A percentile compares a stretch with the other conserved stretches of the same genome.
These are phyloP conservation scores for Fraxinus paxiana DNA, from an alignment of 305 asterid genomes.

Conservation along the genomic window DNA sequence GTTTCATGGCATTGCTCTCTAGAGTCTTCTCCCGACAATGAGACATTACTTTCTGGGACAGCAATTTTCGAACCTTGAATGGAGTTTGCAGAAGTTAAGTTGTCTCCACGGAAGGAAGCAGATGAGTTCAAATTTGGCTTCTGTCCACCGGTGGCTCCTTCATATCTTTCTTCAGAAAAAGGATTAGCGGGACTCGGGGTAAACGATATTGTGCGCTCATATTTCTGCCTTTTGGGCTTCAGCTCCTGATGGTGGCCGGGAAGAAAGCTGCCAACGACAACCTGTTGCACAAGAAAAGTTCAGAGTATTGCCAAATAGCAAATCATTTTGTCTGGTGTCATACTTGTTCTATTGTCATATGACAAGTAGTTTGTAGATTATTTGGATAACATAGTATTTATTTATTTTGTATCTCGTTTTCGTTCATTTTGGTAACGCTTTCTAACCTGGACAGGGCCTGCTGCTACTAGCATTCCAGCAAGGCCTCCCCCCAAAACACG, in stretches of 20 bases:
- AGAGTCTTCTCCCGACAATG: conserved; percentile 46
- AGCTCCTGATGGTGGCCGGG: conserved; percentile 54
- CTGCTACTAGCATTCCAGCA: conserved; percentile 88
- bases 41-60: conserved; percentile 35
- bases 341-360: conserved; percentile 10
- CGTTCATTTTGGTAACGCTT: not conserved
- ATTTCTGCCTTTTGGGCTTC: conserved; percentile 57
- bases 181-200: conserved; percentile 44
- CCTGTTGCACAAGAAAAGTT: conserved; percentile 42
- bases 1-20: conserved; percentile 50
- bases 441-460: conserved; percentile 86
- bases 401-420: not conserved
- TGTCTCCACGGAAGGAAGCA: conserved; percentile 49
- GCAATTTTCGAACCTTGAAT: conserved; percentile 40
- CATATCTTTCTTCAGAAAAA: conserved; percentile 39
- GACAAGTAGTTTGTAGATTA: not conserved
- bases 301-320: conserved; percentile 3
- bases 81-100: conserved; percentile 40
- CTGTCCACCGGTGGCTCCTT: conserved; percentile 32
- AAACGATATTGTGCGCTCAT: conserved; percentile 53
- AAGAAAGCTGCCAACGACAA: conserved; percentile 76
- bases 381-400: not conserved
- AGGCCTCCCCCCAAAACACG: conserved; percentile 94
- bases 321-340: not conserved
- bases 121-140: conserved; percentile 44